Percentiles rank a stretch among this genome's conserved stretches.
Conservation (phyloP, 768 basidiomycete genomes). For the Suillus placidus region DNA sequence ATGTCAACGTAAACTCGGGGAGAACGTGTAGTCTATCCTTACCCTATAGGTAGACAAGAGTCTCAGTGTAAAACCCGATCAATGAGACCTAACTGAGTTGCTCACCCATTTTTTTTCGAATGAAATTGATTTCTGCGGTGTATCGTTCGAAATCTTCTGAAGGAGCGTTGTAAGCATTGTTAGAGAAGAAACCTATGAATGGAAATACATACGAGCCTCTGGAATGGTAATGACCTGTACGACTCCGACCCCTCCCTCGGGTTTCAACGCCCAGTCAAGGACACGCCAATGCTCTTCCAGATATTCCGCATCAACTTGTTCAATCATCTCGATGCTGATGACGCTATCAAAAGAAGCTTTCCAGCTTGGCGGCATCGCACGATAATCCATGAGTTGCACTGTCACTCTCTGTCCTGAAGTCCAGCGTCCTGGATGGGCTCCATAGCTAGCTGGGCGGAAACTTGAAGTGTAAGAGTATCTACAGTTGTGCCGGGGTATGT, state of each 20-base stretch:
- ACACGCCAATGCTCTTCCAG: conserved; percentile 63
- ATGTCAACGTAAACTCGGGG: not conserved
- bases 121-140: conserved; percentile 68
- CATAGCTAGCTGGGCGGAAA: conserved; percentile 59
- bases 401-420: conserved; percentile 51
- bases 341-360: conserved; percentile 66
- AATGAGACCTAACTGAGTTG: conserved; percentile 9
- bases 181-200: not conserved
- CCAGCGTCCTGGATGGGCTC: conserved; percentile 57
- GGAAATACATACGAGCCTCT: conserved; percentile 55
- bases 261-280: conserved; percentile 70
- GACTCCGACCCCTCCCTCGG: conserved; percentile 59
- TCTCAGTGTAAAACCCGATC: not conserved
- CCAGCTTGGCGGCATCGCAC: conserved; percentile 66
- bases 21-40: not conserved
- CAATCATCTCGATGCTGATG: conserved; percentile 79
- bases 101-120: conserved; percentile 76
- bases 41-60: conserved; percentile 9
- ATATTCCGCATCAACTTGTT: conserved; percentile 70
- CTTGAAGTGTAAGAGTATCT: conserved; percentile 66
- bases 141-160: conserved; percentile 55
- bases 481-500: conserved; percentile 58
- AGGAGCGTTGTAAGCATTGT: not conserved
- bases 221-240: conserved; percentile 79
- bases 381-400: conserved; percentile 79